These are phyloP conservation scores for Daldinia loculata DNA, from an alignment of 495 filamentous ascomycete species.

Conservation along the genomic window DNA sequence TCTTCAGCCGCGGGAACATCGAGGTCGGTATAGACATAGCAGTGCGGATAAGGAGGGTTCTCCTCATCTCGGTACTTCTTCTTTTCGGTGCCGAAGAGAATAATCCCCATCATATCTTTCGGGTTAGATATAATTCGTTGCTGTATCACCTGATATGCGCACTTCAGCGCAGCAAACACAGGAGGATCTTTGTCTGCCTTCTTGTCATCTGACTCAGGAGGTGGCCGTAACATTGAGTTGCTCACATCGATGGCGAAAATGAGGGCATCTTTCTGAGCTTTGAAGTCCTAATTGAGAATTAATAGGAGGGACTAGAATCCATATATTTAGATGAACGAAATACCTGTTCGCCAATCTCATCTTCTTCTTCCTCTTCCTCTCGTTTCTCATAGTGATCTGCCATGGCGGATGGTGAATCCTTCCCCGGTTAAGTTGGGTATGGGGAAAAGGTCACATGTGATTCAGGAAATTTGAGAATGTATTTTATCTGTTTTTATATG, in stretches of 20 bases:
- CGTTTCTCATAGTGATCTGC: constrained; percentile 58
- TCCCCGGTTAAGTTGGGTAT: background rate
- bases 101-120: constrained; percentile 95
- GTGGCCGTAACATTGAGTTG: constrained; percentile 82
- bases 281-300: constrained; percentile 74
- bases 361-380: constrained; percentile 74
- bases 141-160: constrained; percentile 94
- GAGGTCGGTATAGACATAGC: constrained; percentile 90
- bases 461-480: background rate
- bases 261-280: constrained; percentile 92
- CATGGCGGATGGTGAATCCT: constrained; percentile 42
- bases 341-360: constrained; percentile 67
- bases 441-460: background rate
- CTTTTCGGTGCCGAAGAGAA: constrained; percentile 91
- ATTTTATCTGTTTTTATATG: background rate
- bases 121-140: constrained; percentile 97
- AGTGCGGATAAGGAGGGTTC: constrained; percentile 81
- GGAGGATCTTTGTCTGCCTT: constrained; percentile 77
- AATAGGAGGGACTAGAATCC: constrained; percentile 5
- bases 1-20: constrained; percentile 87
- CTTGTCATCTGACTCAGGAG: constrained; percentile 70
- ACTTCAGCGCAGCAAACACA: constrained; percentile 85
- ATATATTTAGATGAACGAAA: constrained; percentile 30
- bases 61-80: constrained; percentile 81
- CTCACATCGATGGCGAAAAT: constrained; percentile 96